Evolutionary conservation across 306 rosid genomes (phyloP), one percentile per base, ranked within the genome.

Genomic region (Prunus fruticosa): DNA sequence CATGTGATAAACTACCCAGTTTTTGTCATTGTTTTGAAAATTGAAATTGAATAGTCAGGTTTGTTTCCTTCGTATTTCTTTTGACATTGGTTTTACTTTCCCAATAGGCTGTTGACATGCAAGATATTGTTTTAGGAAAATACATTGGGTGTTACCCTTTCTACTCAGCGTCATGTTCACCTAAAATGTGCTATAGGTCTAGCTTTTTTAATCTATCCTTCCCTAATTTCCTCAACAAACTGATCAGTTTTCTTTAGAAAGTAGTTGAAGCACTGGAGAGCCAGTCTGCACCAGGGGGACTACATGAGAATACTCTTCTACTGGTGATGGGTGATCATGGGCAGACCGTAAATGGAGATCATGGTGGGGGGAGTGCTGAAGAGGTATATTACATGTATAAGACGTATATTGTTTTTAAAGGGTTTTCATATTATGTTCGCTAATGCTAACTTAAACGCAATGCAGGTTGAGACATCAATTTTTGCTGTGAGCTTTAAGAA

Each of bases 261-360:
- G 93, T 95, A 76, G 84, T 95, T 74, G 89, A 87, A 75, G 88
- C 75, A 78, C 88, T 95, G 83, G 87, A 86, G 71, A 92, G 73
- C 74, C 88, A 89, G 73, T 90, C 98, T 80, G 87, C 87, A 69
- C 91, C 93, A 13, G 96, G 96, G 72, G 89, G 89, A 73, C n/a
- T 87, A 62, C 97, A 95, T 79, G 96, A 95, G 79, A 92, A 95
- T 82, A 95, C 97, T 54, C 74, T 95, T 84, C 93, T 95, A 46
- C 89, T 95, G 71, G 97, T 95, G 79, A 90, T 95, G 98, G 98
- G 98, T 52, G 98, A 95, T 88, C 98, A 95, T 86, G 98, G 96
- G 51, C 98, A 95, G 91, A 92, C 98, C 53, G 64, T 95, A 69
- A 90, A 95, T 82, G 98, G 98, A 64, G 98, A 92, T 85, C 98